Percentiles rank a stretch among this genome's conserved stretches.
Conservation (phyloP, 1,284 basidiomycete species). For the Pseudozyma thailandica region DNA sequence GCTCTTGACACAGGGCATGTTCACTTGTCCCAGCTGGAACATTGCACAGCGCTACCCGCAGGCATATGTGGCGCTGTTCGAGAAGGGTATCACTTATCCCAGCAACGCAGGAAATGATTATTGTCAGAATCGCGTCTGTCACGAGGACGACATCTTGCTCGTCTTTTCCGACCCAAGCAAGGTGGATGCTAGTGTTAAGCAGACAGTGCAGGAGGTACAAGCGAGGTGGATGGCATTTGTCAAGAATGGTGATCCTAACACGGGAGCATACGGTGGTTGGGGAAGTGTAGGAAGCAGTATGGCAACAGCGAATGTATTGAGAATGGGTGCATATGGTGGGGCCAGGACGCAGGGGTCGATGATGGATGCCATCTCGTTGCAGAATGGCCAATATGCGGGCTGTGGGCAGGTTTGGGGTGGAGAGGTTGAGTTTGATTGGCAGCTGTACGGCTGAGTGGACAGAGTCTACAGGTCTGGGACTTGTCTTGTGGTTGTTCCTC, state of each 20-base stretch:
- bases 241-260: conserved; percentile 44
- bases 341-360: conserved; percentile 1
- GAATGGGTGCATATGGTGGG: conserved; percentile 21
- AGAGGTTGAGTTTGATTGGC: conserved; percentile 56
- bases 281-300: not conserved
- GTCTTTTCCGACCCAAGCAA: conserved; percentile 39
- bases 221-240: conserved; percentile 46
- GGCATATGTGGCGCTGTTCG: conserved; percentile 35
- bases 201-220: conserved; percentile 39
- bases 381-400: conserved; percentile 22
- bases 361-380: conserved; percentile 22
- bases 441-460: conserved; percentile 41
- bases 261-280: conserved; percentile 26
- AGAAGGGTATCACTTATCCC: conserved; percentile 43
- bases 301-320: conserved; percentile 26
- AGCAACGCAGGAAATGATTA: conserved; percentile 48
- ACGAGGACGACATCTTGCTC: conserved; percentile 61
- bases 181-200: conserved; percentile 3
- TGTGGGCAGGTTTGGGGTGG: conserved; percentile 45
- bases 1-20: conserved; percentile 50
- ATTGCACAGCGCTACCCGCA: conserved; percentile 35
- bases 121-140: conserved; percentile 47
- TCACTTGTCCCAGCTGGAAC: conserved; percentile 46
- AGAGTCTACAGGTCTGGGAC: not conserved
- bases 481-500: not conserved